Evolutionary conservation across 1,139 yeast genomes (phyloP), one percentile per base, ranked within the genome.

Genomic region (Kodamaea arcana): DNA sequence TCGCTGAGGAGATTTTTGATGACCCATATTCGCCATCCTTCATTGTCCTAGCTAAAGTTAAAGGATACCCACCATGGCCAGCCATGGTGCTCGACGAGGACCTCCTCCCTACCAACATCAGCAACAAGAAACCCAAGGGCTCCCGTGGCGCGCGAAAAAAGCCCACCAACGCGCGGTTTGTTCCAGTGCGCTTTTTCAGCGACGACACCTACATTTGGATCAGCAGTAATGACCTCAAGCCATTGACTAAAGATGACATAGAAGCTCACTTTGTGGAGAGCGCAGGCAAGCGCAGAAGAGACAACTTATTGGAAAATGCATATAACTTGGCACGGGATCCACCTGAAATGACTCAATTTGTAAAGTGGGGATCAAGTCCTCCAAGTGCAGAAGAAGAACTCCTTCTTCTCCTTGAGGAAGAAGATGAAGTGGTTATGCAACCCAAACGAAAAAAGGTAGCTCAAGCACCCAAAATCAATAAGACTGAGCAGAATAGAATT

Each of bases 61-160:
- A 82, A 50, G 88, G 90, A 5, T 83, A 78, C 51, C 83, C 90
- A 6, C 80, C 85, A 30, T 83, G 92, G 92, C 92, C 92, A 1
- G 86, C 87, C 3, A 78, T 82, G 75, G 76, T 83, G 2, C 67
- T 83, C n/a, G 82, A 81, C 2, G 70, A 64, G 36, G 63, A 68
- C 17, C 51, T 73, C 5, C 61, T 83, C 9, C 90, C 92, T 1
- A 69, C 62, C 9, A 63, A 72, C 44, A 72, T 83, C 20, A 43
- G 59, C 28, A 52, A 57, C 24, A 69, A 67, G 40, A 73, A 69
- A 42, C 79, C 83, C 10, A 76, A 72, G 46, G 44, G 60, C 13
- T 51, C 56, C 24, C 39, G 39, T 33, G 46, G 49, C 37, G 48
- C 45, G 14, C 48, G 47, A 34, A 47, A 48, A 35, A 48, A 46